These are phyloP conservation scores for Cladophialophora chaetospira DNA, from an alignment of 2,329 filamentous ascomycete genomes.

Conservation along the genomic window DNA sequence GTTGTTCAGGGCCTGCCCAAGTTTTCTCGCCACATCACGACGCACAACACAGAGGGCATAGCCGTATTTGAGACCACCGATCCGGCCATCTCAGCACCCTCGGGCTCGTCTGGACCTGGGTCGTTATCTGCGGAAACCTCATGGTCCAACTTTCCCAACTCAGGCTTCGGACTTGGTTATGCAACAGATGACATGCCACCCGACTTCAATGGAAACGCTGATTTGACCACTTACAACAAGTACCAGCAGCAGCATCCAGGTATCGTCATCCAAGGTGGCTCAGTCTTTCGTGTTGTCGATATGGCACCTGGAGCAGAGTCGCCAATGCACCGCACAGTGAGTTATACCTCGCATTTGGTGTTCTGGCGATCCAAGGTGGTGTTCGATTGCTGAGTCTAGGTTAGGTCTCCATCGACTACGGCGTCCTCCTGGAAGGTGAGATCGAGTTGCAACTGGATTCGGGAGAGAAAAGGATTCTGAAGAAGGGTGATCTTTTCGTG, in stretches of 20 bases:
- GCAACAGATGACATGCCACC: conserved; percentile 23
- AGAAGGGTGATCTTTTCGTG: conserved; percentile 47
- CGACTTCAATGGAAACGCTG: conserved; percentile 21
- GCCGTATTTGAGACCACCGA: conserved; percentile 25
- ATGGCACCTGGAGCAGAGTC: conserved; percentile 46
- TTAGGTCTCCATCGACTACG: conserved; percentile 52
- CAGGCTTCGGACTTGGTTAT: conserved; percentile 25
- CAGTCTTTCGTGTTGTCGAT: conserved; percentile 37
- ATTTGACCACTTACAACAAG: conserved; percentile 23
- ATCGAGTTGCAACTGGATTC: conserved; percentile 55
- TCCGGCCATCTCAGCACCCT: conserved; percentile 10
- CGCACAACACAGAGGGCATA: conserved; percentile 21
- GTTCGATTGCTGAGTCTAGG: background rate
- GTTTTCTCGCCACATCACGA: conserved; percentile 26
- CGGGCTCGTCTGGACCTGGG: conserved; percentile 12
- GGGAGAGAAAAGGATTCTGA: conserved; percentile 50
- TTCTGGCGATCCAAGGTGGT: too few relatives aligned
- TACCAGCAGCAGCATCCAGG: conserved; percentile 26
- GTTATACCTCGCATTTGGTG: too few relatives aligned
- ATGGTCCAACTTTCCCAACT: conserved; percentile 18
- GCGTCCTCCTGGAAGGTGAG: conserved; percentile 56
- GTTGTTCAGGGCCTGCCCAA: conserved; percentile 34
- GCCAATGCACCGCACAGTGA: conserved; percentile 55
- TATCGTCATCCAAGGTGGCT: conserved; percentile 26
- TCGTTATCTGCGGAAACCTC: conserved; percentile 17